phyloP scores from a whole-genome alignment of 352 stramenopile species.

The Thalassiosira exigua region DNA sequence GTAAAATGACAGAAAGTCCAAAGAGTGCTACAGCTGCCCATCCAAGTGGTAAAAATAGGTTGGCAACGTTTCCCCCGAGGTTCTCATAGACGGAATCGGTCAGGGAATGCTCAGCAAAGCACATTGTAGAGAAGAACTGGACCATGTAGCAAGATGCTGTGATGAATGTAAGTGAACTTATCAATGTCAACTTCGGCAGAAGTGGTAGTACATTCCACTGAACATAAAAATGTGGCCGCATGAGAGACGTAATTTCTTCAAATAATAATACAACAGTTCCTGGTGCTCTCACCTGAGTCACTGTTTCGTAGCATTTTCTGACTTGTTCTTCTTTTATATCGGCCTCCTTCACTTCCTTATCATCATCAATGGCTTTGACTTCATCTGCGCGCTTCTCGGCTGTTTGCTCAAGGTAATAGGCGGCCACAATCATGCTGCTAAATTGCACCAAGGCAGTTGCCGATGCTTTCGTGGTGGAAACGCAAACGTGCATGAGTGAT shows the following conservation, averaged over 20 bases:
- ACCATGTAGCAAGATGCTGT: constrained; percentile 70
- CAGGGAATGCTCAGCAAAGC: constrained; percentile 63
- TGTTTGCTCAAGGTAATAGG: constrained; percentile 66
- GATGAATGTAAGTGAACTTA: constrained; percentile 40
- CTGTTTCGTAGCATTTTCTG: constrained; percentile 54
- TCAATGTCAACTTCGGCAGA: constrained; percentile 48
- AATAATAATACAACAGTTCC: no score
- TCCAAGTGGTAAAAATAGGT: constrained; percentile 61
- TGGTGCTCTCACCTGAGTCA: no score
- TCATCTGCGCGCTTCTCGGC: constrained; percentile 44
- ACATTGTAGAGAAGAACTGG: constrained; percentile 58
- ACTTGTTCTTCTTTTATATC: constrained; percentile 58
- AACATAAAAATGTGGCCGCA: no score
- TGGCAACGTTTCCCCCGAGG: constrained; percentile 57
- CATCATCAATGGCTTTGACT: constrained; percentile 58
- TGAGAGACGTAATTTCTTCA: no score
- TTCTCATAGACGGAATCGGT: constrained; percentile 66
- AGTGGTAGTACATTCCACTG: constrained; percentile 55
- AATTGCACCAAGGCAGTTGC: constrained; percentile 64
- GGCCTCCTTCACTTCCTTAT: constrained; percentile 64
- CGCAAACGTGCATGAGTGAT: no score
- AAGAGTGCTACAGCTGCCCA: constrained; percentile 58
- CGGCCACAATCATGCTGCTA: constrained; percentile 65
- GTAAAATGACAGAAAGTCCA: constrained; percentile 35
- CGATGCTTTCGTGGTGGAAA: constrained; percentile 55